Percentiles rank a stretch among this genome's conserved stretches.
Conservation (phyloP, 768 basidiomycete genomes). For the Leccinum subgranulosum region DNA sequence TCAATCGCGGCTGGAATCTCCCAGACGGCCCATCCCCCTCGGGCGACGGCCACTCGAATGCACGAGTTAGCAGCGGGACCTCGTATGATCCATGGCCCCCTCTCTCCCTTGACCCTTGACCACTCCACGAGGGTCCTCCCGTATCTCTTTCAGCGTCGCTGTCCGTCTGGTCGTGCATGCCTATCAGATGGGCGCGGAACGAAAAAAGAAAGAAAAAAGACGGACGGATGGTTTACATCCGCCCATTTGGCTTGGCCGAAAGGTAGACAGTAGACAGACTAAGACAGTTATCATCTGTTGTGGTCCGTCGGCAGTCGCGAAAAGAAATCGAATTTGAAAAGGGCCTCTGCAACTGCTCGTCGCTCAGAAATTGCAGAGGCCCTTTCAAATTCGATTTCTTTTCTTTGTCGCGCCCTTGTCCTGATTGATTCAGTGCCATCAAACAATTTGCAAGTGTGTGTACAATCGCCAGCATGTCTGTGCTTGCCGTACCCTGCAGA, state of each 20-base stretch:
- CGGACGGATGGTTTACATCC: conserved; percentile 28
- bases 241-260: conserved; percentile 24
- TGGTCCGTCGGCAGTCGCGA: conserved; percentile 27
- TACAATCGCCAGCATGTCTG: not conserved
- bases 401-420: conserved; percentile 4
- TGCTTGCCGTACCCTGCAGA: conserved; percentile 1
- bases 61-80: conserved; percentile 15
- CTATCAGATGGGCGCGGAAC: conserved; percentile 23
- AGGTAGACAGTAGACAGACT: conserved; percentile 13
- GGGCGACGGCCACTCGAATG: conserved; percentile 24
- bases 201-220: conserved; percentile 32
- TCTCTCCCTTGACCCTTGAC: conserved; percentile 17
- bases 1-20: conserved; percentile 10
- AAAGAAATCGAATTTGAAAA: too few relatives aligned
- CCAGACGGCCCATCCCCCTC: conserved; percentile 14
- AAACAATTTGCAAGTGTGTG: not conserved
- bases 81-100: conserved; percentile 12
- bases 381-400: conserved; percentile 24
- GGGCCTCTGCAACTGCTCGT: too few relatives aligned
- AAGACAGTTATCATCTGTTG: conserved; percentile 14
- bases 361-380: conserved; percentile 20
- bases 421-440: not conserved
- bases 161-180: conserved; percentile 29
- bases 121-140: conserved; percentile 38
- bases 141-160: conserved; percentile 46